Evolutionary conservation across 345 rosid genomes (phyloP).

Genomic region (Clarkia xantiana): DNA sequence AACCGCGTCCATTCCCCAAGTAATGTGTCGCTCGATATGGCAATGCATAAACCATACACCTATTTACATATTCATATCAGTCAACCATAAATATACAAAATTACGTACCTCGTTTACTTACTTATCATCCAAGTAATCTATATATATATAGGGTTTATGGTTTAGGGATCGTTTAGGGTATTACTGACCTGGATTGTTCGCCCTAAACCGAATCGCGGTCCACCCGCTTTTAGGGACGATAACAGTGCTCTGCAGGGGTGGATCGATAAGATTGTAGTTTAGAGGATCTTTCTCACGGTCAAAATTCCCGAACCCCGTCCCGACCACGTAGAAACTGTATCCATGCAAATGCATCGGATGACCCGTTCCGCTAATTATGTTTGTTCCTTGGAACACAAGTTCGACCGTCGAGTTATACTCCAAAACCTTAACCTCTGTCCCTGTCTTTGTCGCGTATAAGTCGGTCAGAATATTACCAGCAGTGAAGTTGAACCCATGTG

Average conservation of each 20-base stretch:
- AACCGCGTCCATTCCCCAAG: conserved; percentile 23
- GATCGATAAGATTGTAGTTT: conserved; percentile 74
- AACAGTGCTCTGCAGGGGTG: conserved; percentile 71
- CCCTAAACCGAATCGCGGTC: conserved; percentile 81
- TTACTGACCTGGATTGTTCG: conserved; percentile 55
- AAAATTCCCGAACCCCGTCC: conserved; percentile 77
- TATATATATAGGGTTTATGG: too few species aligned
- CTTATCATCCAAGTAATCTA: too few species aligned
- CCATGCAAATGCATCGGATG: conserved; percentile 92
- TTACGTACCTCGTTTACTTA: too few species aligned
- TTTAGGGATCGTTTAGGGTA: too few species aligned
- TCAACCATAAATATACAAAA: too few species aligned
- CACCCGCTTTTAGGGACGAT: conserved; percentile 70
- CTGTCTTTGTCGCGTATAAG: conserved; percentile 47
- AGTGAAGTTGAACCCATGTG: conserved; percentile 53
- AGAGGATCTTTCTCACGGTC: conserved; percentile 38
- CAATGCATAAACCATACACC: conserved; percentile 30
- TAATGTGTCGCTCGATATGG: conserved; percentile 21
- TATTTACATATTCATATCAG: not conserved
- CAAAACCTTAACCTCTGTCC: conserved; percentile 53
- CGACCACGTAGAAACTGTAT: conserved; percentile 71
- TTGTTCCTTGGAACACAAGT: conserved; percentile 68
- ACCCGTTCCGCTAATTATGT: conserved; percentile 57
- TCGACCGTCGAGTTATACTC: conserved; percentile 62
- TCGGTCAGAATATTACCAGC: conserved; percentile 47